Conservation (phyloP, 208 protist species). For the Wallacemonas collosoma region DNA sequence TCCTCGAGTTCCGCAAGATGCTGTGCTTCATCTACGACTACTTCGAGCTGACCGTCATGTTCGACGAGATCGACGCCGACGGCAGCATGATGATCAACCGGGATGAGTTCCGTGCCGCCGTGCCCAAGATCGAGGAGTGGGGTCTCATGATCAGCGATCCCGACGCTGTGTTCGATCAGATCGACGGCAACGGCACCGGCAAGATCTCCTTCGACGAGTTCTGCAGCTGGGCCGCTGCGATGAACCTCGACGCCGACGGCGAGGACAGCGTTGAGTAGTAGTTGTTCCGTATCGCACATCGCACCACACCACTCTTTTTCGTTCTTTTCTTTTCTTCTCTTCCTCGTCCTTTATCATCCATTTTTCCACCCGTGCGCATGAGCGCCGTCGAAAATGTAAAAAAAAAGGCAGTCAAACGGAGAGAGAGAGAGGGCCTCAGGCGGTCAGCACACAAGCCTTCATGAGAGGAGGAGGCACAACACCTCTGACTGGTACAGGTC, state of each 20-base stretch:
- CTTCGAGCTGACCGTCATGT: conserved; percentile 76
- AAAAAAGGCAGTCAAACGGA: no score
- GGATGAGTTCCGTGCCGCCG: conserved; percentile 65
- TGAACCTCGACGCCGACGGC: conserved; percentile 40
- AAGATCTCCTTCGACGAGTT: conserved; percentile 86
- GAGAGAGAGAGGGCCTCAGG: no score
- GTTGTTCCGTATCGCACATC: no score
- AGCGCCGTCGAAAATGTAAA: no score
- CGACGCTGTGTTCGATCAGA: conserved; percentile 59
- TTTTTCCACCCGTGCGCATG: no score
- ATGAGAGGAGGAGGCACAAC: no score
- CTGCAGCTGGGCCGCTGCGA: conserved; percentile 54
- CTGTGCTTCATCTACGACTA: conserved; percentile 72
- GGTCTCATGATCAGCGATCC: conserved; percentile 54
- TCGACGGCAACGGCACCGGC: conserved; percentile 71
- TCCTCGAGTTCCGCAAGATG: conserved; percentile 80
- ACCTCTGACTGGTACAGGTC: no score
- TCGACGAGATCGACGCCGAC: conserved; percentile 79
- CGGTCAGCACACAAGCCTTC: no score
- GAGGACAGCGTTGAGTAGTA: conserved; percentile 33
- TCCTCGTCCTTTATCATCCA: no score
- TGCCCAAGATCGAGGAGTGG: conserved; percentile 60
- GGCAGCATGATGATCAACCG: conserved; percentile 65
- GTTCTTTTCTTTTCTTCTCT: no score
- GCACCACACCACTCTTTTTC: no score